Evolutionary conservation across 495 filamentous ascomycete genomes (phyloP), one percentile per base, ranked within the genome.

Genomic region (Collariella sp.): DNA sequence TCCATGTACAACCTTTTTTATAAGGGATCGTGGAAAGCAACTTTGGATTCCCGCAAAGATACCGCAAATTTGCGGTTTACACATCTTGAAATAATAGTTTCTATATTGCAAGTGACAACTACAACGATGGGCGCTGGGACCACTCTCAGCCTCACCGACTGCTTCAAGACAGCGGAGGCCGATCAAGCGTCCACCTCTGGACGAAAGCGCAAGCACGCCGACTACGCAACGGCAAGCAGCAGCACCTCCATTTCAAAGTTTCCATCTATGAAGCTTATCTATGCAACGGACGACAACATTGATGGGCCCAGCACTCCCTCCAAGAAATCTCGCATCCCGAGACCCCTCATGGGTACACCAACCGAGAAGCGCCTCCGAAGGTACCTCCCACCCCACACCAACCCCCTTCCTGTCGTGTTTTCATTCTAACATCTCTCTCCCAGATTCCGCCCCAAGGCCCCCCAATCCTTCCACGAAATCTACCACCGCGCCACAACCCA

Each of bases 401-500:
- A 53, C 31, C 22, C 9, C 7, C 7, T 20, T 16, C 34, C 31
- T 29, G 3, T 4, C 33, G 26, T n/a, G n/a, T 20, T 16, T 29
- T 11, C 6, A 4, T 15, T n/a, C n/a, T n/a, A n/a, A n/a, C n/a
- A n/a, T n/a, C n/a, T n/a, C n/a, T n/a, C n/a, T n/a, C n/a, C n/a
- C 36, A 74, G 72, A 49, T 73, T 67, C 48, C 71, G 71, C 13
- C 15, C 55, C 33, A 48, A 66, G 22, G 53, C 71, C 2, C 71
- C 72, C 6, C 34, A 65, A 20, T 46, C 57, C 24, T 73, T 75
- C 47, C n/a, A 49, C 3, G 66, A 70, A 10, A 42, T 74, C 41
- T 69, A 69, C 59, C n/a, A 56, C 5, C 66, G 71, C 36, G 71
- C 72, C 15, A 70, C 60, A 5, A 70, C 64, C n/a, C 69, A 75